Percentiles rank a stretch among this genome's conserved stretches.
Evolutionary conservation across 768 basidiomycete genomes (phyloP).

Genomic region (Leccinum aurantiacum): DNA sequence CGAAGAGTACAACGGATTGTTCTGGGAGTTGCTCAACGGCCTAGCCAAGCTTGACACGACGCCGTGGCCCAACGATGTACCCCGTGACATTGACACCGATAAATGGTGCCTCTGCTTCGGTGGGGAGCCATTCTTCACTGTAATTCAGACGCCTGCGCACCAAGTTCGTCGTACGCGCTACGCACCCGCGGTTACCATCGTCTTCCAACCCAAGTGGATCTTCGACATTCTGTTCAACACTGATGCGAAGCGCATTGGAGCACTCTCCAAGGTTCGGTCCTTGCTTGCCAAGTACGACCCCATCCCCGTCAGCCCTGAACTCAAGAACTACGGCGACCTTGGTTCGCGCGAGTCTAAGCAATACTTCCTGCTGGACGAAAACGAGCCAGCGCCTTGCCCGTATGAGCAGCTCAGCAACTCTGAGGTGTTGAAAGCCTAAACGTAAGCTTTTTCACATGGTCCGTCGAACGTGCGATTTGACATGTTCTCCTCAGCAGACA

Average conservation of each 20-base stretch:
- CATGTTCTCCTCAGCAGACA: neutral
- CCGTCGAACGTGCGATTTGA: neutral
- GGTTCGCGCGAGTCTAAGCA: conserved; percentile 24
- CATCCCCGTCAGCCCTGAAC: conserved; percentile 22
- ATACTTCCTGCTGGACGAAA: conserved; percentile 25
- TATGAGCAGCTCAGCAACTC: conserved; percentile 13
- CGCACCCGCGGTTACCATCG: conserved; percentile 21
- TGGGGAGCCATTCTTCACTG: conserved; percentile 22
- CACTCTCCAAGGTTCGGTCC: conserved; percentile 18
- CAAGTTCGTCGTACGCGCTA: conserved; percentile 24
- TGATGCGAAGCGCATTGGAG: conserved; percentile 19
- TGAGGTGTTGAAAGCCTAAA: conserved; percentile 5
- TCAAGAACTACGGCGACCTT: conserved; percentile 24
- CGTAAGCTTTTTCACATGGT: neutral
- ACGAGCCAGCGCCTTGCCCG: conserved; percentile 20
- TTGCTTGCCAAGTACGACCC: conserved; percentile 22
- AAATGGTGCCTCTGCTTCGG: conserved; percentile 25
- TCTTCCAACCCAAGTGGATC: conserved; percentile 27
- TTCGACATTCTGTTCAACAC: conserved; percentile 24
- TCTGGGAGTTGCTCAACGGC: conserved; percentile 24
- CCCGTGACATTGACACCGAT: conserved; percentile 24
- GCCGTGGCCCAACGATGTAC: conserved; percentile 16
- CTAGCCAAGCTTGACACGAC: conserved; percentile 17
- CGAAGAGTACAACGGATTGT: conserved; percentile 20
- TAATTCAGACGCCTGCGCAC: conserved; percentile 23